Base-by-base conservation (phyloP, 2,329 filamentous ascomycete species). In the Ophiosphaerella herpotricha region DNA sequence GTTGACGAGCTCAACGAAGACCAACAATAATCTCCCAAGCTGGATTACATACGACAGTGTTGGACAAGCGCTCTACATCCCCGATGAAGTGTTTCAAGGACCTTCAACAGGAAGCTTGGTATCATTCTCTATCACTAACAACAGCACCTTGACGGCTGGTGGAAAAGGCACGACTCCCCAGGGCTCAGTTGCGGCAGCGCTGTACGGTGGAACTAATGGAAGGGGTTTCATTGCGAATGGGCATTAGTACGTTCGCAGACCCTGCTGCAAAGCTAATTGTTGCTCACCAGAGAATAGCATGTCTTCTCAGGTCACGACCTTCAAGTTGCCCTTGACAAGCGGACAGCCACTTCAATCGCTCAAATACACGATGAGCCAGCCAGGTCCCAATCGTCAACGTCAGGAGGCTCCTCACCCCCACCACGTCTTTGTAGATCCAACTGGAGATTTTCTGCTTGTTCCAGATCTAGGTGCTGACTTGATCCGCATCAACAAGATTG, bases 381-480 rank as follows among this genome's bases (percentile, higher is more conserved):
- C 74, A 0, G 80, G 80, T 0, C 73, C 79, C 9, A 70, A 74
- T 39, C 68, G 78, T 4, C 65, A 60, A 26, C 78, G 82, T n/a
- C 82, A 85, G 63, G 78, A 83, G 48, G 76, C 74, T 5, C 74
- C 82, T 5, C 82, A 85, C 57, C 82, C 81, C 7, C 82, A 85
- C 67, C 75, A 79, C 14, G 76, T 76, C 5, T 75, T 80, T 57
- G 67, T 74, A 9, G 81, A 80, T 52, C 79, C 77, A 0, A 79
- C 78, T 0, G 78, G 78, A 11, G 64, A 73, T 33, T 83, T 76
- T 60, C 59, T 84, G 18, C 65, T 84, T 1, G 74, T 77, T 7
- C 76, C 80, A 1, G 82, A 85, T 54, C 75, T 84, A 2, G 82
- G 82, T 31, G 78, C 80, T 5, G 82, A 85, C 58, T 61, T 80